Conservation (phyloP, 768 basidiomycete genomes). For the Boletus bicolor region DNA sequence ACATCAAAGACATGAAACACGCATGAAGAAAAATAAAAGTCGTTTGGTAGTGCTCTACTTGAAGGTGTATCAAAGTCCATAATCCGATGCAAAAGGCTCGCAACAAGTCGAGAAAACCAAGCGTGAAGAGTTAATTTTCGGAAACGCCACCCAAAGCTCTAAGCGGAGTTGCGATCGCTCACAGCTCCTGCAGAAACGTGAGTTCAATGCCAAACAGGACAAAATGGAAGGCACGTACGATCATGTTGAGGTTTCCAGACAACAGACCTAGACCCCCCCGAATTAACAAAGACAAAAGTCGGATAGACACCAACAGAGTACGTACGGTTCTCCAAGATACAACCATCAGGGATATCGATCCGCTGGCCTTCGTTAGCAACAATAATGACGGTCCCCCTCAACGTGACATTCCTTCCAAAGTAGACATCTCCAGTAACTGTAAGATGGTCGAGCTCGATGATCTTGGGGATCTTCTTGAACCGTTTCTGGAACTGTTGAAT, state of each 20-base stretch:
- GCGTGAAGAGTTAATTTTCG: slow-evolving; percentile 2
- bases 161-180: slow-evolving; percentile 6
- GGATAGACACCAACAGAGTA: background rate
- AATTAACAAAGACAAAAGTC: slow-evolving; percentile 13
- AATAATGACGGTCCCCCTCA: slow-evolving; percentile 67
- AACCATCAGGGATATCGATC: slow-evolving; percentile 75
- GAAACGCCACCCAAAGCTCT: background rate
- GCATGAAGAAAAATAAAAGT: background rate
- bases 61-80: slow-evolving; percentile 17
- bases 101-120: slow-evolving; percentile 3
- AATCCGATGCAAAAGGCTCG: slow-evolving; percentile 12
- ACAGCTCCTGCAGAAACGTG: slow-evolving; percentile 29
- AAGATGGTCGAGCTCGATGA: slow-evolving; percentile 71
- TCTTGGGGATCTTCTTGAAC: slow-evolving; percentile 72
- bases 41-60: slow-evolving; percentile 13
- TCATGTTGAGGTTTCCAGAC: slow-evolving; percentile 75
- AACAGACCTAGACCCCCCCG: slow-evolving; percentile 45
- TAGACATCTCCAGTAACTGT: slow-evolving; percentile 68
- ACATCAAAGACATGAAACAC: slow-evolving; percentile 1
- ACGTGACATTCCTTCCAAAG: slow-evolving; percentile 62
- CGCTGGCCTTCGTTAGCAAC: slow-evolving; percentile 76
- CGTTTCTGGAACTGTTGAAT: slow-evolving; percentile 67
- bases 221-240: slow-evolving; percentile 37
- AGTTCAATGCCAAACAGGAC: background rate
- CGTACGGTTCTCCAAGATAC: slow-evolving; percentile 65